Evolutionary conservation across 257 asterid species (phyloP).

Genomic region (Fraxinus cuspidata): DNA sequence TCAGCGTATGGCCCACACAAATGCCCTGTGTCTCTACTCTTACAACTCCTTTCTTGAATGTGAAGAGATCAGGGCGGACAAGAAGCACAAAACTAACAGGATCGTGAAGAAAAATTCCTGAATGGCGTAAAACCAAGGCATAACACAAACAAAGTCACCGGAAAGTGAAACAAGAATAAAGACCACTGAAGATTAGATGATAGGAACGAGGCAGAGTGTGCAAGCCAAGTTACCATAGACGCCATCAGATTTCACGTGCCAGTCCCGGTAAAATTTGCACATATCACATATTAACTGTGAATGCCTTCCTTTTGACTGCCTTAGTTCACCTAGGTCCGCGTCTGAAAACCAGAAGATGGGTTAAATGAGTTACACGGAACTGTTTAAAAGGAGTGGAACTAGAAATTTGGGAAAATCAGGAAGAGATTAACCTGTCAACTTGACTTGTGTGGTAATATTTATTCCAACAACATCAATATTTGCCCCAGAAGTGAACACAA

Average conservation of each 20-base stretch:
- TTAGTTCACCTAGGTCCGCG: not conserved
- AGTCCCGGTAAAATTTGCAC: constrained; percentile 88
- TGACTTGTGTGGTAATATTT: constrained; percentile 84
- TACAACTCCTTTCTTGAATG: constrained; percentile 89
- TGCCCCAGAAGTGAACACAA: constrained; percentile 89
- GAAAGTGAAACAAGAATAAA: not conserved
- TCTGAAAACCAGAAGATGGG: constrained; percentile 51
- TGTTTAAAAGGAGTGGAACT: constrained; percentile 4
- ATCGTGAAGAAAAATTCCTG: constrained; percentile 52
- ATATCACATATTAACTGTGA: not conserved
- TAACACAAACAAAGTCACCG: not conserved
- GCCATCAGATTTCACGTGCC: constrained; percentile 94
- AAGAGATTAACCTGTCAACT: constrained; percentile 66
- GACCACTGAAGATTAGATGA: not conserved
- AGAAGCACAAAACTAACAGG: constrained; percentile 64
- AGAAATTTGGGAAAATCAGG: not conserved
- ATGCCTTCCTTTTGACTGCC: not conserved
- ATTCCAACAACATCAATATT: constrained; percentile 84
- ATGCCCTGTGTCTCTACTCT: constrained; percentile 98
- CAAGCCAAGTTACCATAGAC: constrained; percentile 47
- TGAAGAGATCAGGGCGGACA: constrained; percentile 88
- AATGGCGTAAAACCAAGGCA: not conserved
- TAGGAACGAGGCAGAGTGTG: not conserved
- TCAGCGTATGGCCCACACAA: constrained; percentile 73
- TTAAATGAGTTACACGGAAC: not conserved